Evolutionary conservation across 2,329 filamentous ascomycete genomes (phyloP).

Genomic region (Epichloe hybrida): DNA sequence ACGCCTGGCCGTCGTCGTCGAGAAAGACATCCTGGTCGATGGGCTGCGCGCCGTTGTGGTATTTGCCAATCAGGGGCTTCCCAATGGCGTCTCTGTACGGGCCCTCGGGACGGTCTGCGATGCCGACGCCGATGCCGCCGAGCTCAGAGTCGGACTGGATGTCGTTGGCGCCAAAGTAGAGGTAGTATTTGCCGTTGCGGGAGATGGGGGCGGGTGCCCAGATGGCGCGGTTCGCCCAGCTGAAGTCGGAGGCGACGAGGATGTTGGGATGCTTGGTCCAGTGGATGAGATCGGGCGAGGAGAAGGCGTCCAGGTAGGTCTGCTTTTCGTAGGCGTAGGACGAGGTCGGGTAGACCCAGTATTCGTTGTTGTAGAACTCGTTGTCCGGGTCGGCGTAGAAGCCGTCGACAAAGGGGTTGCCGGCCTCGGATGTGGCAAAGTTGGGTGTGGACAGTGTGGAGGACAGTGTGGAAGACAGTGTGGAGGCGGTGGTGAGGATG

Average conservation of each 20-base stretch:
- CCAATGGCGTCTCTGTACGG: conserved; percentile 23
- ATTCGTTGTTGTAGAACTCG: conserved; percentile 29
- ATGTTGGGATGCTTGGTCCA: conserved; percentile 34
- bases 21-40: conserved; percentile 28
- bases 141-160: conserved; percentile 24
- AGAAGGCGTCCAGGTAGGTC: conserved; percentile 37
- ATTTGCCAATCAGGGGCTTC: conserved; percentile 21
- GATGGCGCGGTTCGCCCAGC: conserved; percentile 31
- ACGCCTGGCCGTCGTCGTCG: conserved; percentile 28
- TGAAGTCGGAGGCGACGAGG: conserved; percentile 18
- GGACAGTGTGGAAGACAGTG: background rate
- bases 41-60: conserved; percentile 32
- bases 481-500: background rate
- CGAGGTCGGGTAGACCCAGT: conserved; percentile 35
- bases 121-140: conserved; percentile 24
- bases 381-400: conserved; percentile 39
- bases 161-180: conserved; percentile 38
- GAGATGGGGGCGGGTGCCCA: conserved; percentile 34
- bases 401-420: conserved; percentile 34
- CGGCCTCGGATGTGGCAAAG: conserved; percentile 13
- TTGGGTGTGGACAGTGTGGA: no score
- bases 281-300: conserved; percentile 31
- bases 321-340: conserved; percentile 31
- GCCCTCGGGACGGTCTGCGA: conserved; percentile 20
- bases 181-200: conserved; percentile 31